Conservation (phyloP, 2,329 filamentous ascomycete species). For the Penicillium sp. region DNA sequence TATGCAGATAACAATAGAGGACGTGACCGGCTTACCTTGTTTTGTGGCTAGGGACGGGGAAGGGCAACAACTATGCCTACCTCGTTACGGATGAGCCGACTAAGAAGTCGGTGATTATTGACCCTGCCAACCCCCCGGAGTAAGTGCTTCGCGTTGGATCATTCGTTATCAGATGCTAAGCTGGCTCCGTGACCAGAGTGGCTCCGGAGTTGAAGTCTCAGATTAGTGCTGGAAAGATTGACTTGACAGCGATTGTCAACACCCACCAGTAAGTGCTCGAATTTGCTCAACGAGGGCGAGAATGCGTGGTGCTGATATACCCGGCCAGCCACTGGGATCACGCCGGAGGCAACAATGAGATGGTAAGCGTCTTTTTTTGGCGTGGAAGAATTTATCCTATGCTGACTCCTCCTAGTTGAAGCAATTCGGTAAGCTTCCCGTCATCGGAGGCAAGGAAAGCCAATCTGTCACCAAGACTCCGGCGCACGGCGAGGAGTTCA, state of each 20-base stretch:
- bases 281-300: background rate
- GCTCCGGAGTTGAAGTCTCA: slow-evolving; percentile 69
- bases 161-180: background rate
- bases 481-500: slow-evolving; percentile 71
- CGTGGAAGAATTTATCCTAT: background rate
- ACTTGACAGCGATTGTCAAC: slow-evolving; percentile 86
- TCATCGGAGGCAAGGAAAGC: slow-evolving; percentile 88
- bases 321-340: slow-evolving; percentile 80
- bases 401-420: slow-evolving; percentile 48
- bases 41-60: slow-evolving; percentile 32
- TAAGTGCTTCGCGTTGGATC: slow-evolving; percentile 27
- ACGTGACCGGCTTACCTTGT: background rate
- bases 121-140: slow-evolving; percentile 53
- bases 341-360: slow-evolving; percentile 81
- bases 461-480: slow-evolving; percentile 76
- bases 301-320: slow-evolving; percentile 7
- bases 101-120: slow-evolving; percentile 52
- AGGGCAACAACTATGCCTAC: slow-evolving; percentile 54
- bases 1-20: background rate
- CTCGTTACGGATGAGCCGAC: slow-evolving; percentile 51
- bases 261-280: slow-evolving; percentile 78
- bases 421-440: slow-evolving; percentile 61
- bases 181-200: slow-evolving; percentile 46
- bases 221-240: slow-evolving; percentile 68
- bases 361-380: slow-evolving; percentile 54